phyloP scores from a whole-genome alignment of 2,329 filamentous ascomycete genomes.

The Pestalotiopsis sp. region DNA sequence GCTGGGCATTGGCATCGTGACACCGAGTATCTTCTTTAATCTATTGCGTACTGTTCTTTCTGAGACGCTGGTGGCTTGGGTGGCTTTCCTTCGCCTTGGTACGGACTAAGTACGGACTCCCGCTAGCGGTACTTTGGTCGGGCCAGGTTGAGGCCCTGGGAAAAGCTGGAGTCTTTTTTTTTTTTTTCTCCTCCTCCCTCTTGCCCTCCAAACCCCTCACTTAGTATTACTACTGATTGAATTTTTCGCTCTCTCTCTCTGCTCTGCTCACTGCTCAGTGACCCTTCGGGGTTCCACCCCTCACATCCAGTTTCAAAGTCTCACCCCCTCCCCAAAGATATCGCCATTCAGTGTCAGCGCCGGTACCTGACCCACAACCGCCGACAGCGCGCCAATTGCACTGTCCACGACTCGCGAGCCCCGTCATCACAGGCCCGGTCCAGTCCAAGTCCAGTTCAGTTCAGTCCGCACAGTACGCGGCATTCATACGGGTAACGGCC shows the following conservation, averaged over 20 bases:
- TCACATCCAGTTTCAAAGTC: conserved; percentile 8
- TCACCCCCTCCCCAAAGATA: neutral
- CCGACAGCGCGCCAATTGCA: conserved; percentile 7
- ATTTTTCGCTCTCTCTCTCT: neutral
- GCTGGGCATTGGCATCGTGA: conserved; percentile 30
- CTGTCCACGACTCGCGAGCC: neutral
- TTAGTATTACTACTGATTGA: too few species aligned
- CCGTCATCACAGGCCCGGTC: neutral
- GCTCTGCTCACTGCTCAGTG: neutral
- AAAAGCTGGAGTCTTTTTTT: neutral
- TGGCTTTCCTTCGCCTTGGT: conserved; percentile 28
- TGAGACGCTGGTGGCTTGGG: conserved; percentile 32
- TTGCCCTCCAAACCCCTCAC: neutral
- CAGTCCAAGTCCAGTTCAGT: too few species aligned
- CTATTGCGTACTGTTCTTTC: conserved; percentile 27
- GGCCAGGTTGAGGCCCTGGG: neutral
- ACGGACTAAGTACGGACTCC: conserved; percentile 21
- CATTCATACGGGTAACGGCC: neutral
- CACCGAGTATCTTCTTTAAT: conserved; percentile 30
- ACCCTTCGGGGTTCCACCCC: neutral
- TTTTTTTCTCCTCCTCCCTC: neutral
- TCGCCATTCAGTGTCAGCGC: neutral
- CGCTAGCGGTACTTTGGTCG: conserved; percentile 10
- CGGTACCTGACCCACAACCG: conserved; percentile 2
- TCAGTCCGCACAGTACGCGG: neutral